Base-by-base conservation (phyloP, 2,329 filamentous ascomycete genomes). In the Penicillium verrucosum region DNA sequence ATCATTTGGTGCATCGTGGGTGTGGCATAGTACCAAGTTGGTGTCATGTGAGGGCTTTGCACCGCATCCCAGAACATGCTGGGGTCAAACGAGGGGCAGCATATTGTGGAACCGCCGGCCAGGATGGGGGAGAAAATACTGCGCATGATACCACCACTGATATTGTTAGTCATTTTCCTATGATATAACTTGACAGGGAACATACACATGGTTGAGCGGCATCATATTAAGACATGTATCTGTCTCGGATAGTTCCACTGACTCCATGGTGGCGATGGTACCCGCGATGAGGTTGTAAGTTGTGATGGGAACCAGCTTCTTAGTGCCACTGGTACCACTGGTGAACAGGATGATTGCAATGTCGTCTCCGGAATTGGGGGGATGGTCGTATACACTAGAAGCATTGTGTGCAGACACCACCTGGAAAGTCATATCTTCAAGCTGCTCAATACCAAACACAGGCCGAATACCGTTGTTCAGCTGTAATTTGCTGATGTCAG, bases 221-320 rank as follows among this genome's bases (percentile, higher is more conserved):
- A 85, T 85, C 79, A 84, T 83, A 63, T 85, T 84, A 25, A 84
- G 65, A 64, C 82, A 85, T 0, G 78, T 74, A 61, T 84, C 82
- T 1, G 68, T 65, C 2, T 72, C 63, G 1, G 69, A 75, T 18
- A 85, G 64, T 2, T 77, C 79, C 80, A 81, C 84, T 0, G 80
- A 82, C 18, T 81, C 77, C 29, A 82, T 78, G 5, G 83, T 81
- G 55, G 80, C 80, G 2, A 77, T 73, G 4, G 82, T 77, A 2
- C 82, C 81, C 8, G 75, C 72, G 9, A 84, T 69, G 49, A 84
- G 77, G 3, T 80, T 79, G 57, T 81, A 78, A 0, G 77, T 71
- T 2, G 77, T 80, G 27, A 84, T 73, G 0, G 82, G 82, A 2
- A 85, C 82, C 3, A 84, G 73, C 67, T 85, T 85, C 68, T 83